phyloP scores from a whole-genome alignment of 257 asterid genomes.

The Fraxinus americana region DNA sequence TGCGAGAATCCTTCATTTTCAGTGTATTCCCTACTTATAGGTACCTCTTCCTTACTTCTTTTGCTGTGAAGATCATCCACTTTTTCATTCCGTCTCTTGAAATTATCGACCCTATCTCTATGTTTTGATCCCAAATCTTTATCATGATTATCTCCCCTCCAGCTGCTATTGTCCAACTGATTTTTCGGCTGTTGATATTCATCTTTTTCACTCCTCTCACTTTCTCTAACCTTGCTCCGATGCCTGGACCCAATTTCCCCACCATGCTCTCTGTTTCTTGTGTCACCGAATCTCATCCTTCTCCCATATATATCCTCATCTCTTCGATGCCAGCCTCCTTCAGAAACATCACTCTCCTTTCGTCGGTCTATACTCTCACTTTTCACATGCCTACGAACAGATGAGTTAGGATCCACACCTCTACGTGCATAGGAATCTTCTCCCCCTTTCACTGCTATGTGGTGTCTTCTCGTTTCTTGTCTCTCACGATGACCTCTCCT shows the following conservation, averaged over 20 bases:
- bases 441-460: conserved; percentile 49
- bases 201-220: conserved; percentile 64
- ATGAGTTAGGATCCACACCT: conserved; percentile 54
- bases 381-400: conserved; percentile 46
- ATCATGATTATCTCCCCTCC: conserved; percentile 63
- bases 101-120: conserved; percentile 64
- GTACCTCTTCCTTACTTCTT: conserved; percentile 74
- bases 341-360: conserved; percentile 66
- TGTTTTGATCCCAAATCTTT: conserved; percentile 57
- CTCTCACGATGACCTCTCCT: conserved; percentile 60
- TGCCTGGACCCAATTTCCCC: conserved; percentile 62
- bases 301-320: conserved; percentile 66
- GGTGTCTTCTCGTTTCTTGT: conserved; percentile 60
- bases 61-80: conserved; percentile 58
- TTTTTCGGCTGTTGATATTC: conserved; percentile 59
- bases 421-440: conserved; percentile 60
- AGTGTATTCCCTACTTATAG: conserved; percentile 48
- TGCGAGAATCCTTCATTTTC: conserved; percentile 63
- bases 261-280: conserved; percentile 61
- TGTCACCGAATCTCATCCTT: conserved; percentile 60
- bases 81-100: conserved; percentile 52
- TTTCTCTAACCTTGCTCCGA: conserved; percentile 59
- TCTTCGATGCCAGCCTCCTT: conserved; percentile 64
- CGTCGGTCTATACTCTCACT: conserved; percentile 61
- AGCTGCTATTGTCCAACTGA: conserved; percentile 59